Evolutionary conservation across 495 filamentous ascomycete genomes (phyloP).

Genomic region (Diplogelasinospora grovesii): DNA sequence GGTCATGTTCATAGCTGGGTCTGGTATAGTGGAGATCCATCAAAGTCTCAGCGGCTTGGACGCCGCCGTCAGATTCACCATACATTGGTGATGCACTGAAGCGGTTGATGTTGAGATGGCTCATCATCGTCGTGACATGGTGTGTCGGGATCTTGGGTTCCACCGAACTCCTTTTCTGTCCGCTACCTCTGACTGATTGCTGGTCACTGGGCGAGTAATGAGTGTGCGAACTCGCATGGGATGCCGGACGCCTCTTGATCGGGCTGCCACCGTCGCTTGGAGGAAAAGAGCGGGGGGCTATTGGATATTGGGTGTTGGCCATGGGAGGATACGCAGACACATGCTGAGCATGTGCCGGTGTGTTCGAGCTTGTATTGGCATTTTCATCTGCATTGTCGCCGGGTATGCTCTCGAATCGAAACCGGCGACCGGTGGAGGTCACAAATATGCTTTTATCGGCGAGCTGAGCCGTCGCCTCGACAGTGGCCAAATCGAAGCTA

Average conservation of each 20-base stretch:
- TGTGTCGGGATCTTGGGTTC: constrained; percentile 9
- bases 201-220: constrained; percentile 7
- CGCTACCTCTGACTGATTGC: not conserved
- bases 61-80: constrained; percentile 26
- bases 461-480: constrained; percentile 25
- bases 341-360: not conserved
- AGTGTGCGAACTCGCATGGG: constrained; percentile 15
- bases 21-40: constrained; percentile 18
- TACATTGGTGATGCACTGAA: constrained; percentile 24
- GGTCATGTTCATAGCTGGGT: constrained; percentile 1
- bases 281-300: not conserved
- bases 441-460: constrained; percentile 26
- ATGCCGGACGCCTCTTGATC: constrained; percentile 17
- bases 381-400: constrained; percentile 6
- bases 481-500: constrained; percentile 23
- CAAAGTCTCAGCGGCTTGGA: constrained; percentile 25
- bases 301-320: not conserved
- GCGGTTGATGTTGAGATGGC: constrained; percentile 13
- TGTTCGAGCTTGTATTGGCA: too few relatives aligned
- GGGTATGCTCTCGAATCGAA: constrained; percentile 23
- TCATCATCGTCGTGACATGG: constrained; percentile 15
- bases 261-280: too few relatives aligned
- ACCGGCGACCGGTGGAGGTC: constrained; percentile 23
- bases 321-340: not conserved
- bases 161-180: constrained; percentile 3